Base-by-base conservation (phyloP, 2,329 filamentous ascomycete genomes). In the Colletotrichum echinochloae region DNA sequence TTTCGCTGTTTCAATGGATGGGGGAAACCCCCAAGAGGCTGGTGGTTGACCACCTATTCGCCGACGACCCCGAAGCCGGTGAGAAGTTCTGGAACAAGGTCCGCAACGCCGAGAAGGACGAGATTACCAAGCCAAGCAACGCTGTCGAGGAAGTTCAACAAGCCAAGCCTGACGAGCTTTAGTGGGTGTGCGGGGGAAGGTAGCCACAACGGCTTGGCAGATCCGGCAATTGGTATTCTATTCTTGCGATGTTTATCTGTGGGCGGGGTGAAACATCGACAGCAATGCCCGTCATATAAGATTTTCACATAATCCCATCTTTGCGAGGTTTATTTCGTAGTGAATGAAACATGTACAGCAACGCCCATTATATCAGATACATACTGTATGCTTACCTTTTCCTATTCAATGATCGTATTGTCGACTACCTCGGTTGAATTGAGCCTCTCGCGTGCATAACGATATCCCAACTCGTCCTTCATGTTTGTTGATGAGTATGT, bases 1-100 rank as follows among this genome's bases (percentile, higher is more conserved):
- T 94, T 75, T 91, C 88, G 0, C 82, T 93, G n/a, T 92, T 92
- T 80, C 90, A 93, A 80, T 94, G 91, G 91, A 84, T 94, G 79
- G 91, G 90, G 3, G 90, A 92, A 82, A 92, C 91, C 11, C 91
- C 91, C 1, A 85, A 87, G 82, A 84, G 88, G 71, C 83, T 91
- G 81, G 90, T 92, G 9, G 82, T 87, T 41, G 91, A 93, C 73
- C 90, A 91, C 72, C 76, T 93, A 60, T 93, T 93, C 76, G 82
- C 86, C n/a, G 83, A 88, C 28, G 88, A 92, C 75, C 82, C 85
- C 33, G 85, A 90, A 78, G 86, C 84, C 12, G 90, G 87, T 0
- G 83, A 89, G 75, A 87, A 86, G 74, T 93, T 94, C 76, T 85
- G 88, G 81, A 82, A 88, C 20, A 84, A 86, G 67, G 86, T 93